Evolutionary conservation across 2,329 filamentous ascomycete species (phyloP).

Genomic region (Sclerotinia sclerotiorum): DNA sequence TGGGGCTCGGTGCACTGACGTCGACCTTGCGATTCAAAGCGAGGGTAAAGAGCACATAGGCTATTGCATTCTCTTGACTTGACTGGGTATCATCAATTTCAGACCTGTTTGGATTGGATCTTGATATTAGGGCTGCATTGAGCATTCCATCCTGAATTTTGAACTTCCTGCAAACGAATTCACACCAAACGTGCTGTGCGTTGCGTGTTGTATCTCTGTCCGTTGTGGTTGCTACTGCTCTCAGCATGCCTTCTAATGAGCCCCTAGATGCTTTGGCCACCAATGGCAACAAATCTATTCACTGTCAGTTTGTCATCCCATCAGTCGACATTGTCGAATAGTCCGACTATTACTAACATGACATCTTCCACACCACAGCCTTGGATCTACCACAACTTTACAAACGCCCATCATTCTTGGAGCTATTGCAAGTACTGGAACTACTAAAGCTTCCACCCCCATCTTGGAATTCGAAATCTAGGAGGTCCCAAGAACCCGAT

Average conservation of each 20-base stretch:
- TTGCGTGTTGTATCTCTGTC: not conserved
- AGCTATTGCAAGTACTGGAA: slow-evolving; percentile 65
- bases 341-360: not conserved
- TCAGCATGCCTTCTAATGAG: slow-evolving; percentile 13
- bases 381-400: slow-evolving; percentile 82
- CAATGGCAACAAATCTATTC: slow-evolving; percentile 6
- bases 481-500: slow-evolving; percentile 41
- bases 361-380: slow-evolving; percentile 45
- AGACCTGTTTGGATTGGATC: not conserved
- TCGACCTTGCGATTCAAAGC: not conserved
- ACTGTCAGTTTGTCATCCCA: slow-evolving; percentile 13
- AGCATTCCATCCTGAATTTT: not conserved
- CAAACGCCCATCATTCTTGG: slow-evolving; percentile 66
- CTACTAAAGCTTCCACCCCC: slow-evolving; percentile 66
- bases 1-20: not conserved
- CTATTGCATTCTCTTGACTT: not conserved
- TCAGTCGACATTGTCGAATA: not conserved
- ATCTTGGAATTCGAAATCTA: slow-evolving; percentile 56
- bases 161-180: not conserved
- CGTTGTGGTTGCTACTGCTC: not conserved
- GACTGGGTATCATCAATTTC: not conserved
- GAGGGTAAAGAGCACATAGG: not conserved
- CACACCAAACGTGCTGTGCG: not conserved
- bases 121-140: not conserved
- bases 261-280: not conserved